phyloP scores from a whole-genome alignment of 163 green algal species.

The Scenedesmus sp. region DNA sequence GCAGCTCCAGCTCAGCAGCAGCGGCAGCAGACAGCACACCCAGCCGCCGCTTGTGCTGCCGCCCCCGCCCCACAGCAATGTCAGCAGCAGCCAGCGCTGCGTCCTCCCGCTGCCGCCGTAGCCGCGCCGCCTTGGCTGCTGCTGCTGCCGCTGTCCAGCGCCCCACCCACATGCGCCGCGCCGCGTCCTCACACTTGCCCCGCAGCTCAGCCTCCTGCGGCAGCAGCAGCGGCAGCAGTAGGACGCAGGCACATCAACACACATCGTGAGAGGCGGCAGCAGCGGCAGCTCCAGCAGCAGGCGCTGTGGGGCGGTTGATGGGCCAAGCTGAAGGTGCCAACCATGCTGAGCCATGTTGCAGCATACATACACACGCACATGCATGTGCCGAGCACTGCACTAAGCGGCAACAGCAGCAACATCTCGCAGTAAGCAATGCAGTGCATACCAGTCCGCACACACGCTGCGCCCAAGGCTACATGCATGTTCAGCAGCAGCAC shows the following conservation, averaged over 20 bases:
- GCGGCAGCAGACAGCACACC: background rate
- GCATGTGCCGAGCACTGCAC: background rate
- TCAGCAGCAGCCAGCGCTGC: conserved; percentile 24
- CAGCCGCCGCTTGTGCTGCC: conserved; percentile 19
- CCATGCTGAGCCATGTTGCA: too few species aligned
- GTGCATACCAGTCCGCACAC: background rate
- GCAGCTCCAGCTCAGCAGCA: conserved; percentile 10
- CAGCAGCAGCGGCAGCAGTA: background rate
- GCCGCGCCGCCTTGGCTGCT: conserved; percentile 12
- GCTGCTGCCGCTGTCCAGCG: conserved; percentile 21
- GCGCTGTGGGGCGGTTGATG: background rate
- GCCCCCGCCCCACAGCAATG: background rate
- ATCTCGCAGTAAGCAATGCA: background rate
- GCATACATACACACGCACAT: background rate
- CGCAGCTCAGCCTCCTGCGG: conserved; percentile 34
- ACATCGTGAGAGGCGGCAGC: background rate
- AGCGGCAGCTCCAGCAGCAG: background rate
- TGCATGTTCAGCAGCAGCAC: background rate
- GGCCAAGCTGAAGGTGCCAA: background rate
- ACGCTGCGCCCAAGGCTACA: background rate
- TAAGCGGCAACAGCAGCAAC: background rate
- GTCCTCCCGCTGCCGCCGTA: background rate
- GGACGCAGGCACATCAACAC: background rate
- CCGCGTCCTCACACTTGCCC: conserved; percentile 42
- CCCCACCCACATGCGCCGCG: conserved; percentile 1